These are phyloP conservation scores for Trichoderma harzianum DNA, from an alignment of 2,329 filamentous ascomycete genomes.

Conservation along the genomic window DNA sequence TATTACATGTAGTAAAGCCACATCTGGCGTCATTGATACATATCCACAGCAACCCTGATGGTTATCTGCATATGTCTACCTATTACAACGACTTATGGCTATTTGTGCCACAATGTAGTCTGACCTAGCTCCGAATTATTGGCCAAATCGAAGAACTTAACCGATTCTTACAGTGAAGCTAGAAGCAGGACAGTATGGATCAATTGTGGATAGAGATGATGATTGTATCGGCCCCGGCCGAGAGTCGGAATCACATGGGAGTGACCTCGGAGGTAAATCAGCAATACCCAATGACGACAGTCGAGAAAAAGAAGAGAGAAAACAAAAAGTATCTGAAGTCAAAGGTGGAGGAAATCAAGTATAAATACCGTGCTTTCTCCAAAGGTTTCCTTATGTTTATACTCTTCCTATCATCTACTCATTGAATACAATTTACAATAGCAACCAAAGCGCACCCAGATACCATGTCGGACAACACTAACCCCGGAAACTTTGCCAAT, in stretches of 20 bases:
- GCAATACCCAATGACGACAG: not conserved
- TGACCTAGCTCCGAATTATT: not conserved
- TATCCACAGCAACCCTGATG: not conserved
- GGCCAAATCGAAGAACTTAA: not conserved
- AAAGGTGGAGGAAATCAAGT: not conserved
- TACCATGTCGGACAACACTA: constrained; percentile 79
- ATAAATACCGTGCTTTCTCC: constrained; percentile 1
- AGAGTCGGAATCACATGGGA: not conserved
- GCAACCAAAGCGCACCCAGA: not conserved
- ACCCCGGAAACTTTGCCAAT: constrained; percentile 31
- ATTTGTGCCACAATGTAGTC: not conserved
- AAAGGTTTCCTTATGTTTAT: accelerated
- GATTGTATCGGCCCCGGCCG: not conserved
- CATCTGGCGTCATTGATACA: not conserved
- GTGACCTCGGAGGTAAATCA: not conserved
- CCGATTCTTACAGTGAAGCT: not conserved
- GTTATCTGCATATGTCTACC: not conserved
- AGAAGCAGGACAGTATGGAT: not conserved
- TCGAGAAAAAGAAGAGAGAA: not conserved
- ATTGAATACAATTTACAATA: not conserved
- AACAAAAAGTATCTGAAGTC: too few species aligned
- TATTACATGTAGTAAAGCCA: not conserved
- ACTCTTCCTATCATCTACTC: too few species aligned
- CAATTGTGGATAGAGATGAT: not conserved
- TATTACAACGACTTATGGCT: not conserved